Evolutionary conservation across 2,329 filamentous ascomycete species (phyloP).

Genomic region (Claviceps quebecensis): DNA sequence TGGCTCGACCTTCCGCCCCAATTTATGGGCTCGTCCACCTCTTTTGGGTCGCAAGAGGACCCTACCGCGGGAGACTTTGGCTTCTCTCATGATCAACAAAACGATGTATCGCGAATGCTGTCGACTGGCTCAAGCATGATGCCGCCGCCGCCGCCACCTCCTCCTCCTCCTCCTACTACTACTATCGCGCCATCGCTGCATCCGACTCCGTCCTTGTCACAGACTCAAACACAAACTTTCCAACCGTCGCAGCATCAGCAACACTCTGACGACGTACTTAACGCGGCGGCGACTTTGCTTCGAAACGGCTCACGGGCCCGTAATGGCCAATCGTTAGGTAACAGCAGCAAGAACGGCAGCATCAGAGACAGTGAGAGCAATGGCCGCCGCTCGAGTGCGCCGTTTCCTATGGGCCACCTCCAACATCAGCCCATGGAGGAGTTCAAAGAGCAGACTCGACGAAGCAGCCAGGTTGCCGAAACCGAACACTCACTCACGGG

Average conservation of each 20-base stretch:
- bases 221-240: slow-evolving; percentile 7
- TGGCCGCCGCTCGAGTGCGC: slow-evolving; percentile 14
- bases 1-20: slow-evolving; percentile 49
- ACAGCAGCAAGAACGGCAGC: slow-evolving; percentile 9
- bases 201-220: slow-evolving; percentile 1
- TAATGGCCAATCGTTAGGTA: background rate
- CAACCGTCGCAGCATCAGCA: slow-evolving; percentile 9
- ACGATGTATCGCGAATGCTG: slow-evolving; percentile 7
- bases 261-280: slow-evolving; percentile 38
- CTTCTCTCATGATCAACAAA: slow-evolving; percentile 9
- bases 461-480: slow-evolving; percentile 17
- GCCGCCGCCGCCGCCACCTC: slow-evolving; percentile 18
- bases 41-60: slow-evolving; percentile 38
- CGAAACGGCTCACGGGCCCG: slow-evolving; percentile 24
- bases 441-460: slow-evolving; percentile 25
- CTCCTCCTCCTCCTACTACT: slow-evolving; percentile 5
- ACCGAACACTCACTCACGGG: slow-evolving; percentile 25
- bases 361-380: slow-evolving; percentile 12
- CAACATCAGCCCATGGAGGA: slow-evolving; percentile 29
- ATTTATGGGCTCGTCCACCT: slow-evolving; percentile 52
- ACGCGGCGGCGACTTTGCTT: slow-evolving; percentile 38
- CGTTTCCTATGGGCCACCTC: slow-evolving; percentile 25
- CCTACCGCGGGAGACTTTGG: slow-evolving; percentile 5
- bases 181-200: background rate
- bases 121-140: slow-evolving; percentile 18